Percentiles rank a stretch among this genome's conserved stretches.
Conservation (phyloP, 2,329 filamentous ascomycete genomes). For the Aspergillus calidoustus region DNA sequence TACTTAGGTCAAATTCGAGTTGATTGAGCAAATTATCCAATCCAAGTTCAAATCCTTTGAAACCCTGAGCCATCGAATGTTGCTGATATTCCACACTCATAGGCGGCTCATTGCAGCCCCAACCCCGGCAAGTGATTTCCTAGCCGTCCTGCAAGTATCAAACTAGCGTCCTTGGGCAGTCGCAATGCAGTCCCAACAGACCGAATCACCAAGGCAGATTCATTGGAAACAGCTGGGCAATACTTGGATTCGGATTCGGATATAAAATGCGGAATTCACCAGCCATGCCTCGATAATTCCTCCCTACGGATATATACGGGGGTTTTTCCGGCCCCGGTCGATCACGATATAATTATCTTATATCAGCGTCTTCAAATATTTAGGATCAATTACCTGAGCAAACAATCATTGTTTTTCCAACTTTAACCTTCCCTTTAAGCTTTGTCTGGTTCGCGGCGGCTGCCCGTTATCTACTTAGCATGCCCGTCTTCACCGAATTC, state of each 20-base stretch:
- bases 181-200: background rate
- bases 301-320: background rate
- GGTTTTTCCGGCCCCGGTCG: constrained; percentile 6
- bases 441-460: background rate
- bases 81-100: background rate
- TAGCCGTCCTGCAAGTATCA: background rate
- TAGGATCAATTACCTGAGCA: background rate
- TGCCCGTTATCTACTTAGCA: constrained; percentile 18
- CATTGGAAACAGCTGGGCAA: background rate
- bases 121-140: too few relatives aligned
- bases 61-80: background rate
- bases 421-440: background rate
- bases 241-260: background rate
- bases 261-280: constrained; percentile 1
- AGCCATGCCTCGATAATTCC: constrained; percentile 18
- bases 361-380: background rate
- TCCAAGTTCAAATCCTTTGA: too few relatives aligned
- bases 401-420: background rate
- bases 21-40: too few relatives aligned
- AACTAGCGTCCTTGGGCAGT: background rate
- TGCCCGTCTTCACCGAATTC: constrained; percentile 48
- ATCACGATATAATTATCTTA: background rate
- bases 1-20: too few relatives aligned
- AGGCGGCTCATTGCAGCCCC: background rate
- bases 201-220: background rate